Percentiles rank a stretch among this genome's conserved stretches.
phyloP scores from a whole-genome alignment of 2,329 filamentous ascomycete species.

The Epichloe sp. region DNA sequence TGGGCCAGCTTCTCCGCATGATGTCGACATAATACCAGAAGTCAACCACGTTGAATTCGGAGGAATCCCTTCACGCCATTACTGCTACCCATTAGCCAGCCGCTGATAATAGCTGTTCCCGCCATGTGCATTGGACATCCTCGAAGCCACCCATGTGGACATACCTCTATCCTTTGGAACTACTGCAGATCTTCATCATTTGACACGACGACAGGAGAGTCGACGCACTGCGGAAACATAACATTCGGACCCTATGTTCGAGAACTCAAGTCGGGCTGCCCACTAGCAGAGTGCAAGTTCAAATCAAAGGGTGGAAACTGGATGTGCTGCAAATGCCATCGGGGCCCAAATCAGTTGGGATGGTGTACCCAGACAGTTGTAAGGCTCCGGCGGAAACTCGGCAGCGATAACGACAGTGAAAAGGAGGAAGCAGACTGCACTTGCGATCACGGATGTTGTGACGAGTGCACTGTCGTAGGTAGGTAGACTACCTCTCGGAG shows the following conservation, averaged over 20 bases:
- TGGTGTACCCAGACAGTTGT: slow-evolving; percentile 34
- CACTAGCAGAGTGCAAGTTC: slow-evolving; percentile 38
- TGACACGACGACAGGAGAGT: slow-evolving; percentile 35
- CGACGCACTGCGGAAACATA: slow-evolving; percentile 34
- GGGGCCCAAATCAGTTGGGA: slow-evolving; percentile 37
- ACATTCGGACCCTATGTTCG: slow-evolving; percentile 31
- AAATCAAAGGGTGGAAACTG: slow-evolving; percentile 34
- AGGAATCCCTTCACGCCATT: not conserved
- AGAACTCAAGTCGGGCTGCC: slow-evolving; percentile 30
- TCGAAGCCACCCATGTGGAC: slow-evolving; percentile 7
- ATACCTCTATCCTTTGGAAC: slow-evolving; percentile 7
- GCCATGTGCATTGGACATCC: slow-evolving; percentile 7
- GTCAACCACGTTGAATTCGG: not conserved
- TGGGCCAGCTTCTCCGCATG: too few relatives aligned
- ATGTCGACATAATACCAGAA: not conserved
- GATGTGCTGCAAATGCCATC: slow-evolving; percentile 40
- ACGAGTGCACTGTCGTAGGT: slow-evolving; percentile 32
- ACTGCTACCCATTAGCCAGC: not conserved
- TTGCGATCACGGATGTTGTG: slow-evolving; percentile 42
- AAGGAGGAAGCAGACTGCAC: slow-evolving; percentile 25
- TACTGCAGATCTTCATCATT: slow-evolving; percentile 24
- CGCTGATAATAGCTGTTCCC: not conserved
- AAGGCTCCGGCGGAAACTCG: slow-evolving; percentile 17
- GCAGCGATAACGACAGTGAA: slow-evolving; percentile 14
- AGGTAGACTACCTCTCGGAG: slow-evolving; percentile 11